Base-by-base conservation (phyloP, 2,329 filamentous ascomycete genomes). In the Colletotrichum caudatum region DNA sequence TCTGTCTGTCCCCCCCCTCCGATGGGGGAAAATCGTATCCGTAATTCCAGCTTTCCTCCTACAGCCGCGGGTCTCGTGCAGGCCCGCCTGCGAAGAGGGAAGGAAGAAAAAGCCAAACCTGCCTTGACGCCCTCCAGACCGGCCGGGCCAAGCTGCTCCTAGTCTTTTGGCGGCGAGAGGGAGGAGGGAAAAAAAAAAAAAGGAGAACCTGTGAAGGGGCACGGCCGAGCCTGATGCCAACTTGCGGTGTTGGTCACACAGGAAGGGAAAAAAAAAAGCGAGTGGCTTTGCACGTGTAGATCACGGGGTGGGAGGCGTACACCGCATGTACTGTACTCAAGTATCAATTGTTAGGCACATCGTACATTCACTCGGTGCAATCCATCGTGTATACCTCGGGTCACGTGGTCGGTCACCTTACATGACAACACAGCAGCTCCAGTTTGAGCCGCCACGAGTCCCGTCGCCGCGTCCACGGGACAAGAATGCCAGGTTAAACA, bases 161-260 rank as follows among this genome's bases (percentile, higher is more conserved):
- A 26, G 5, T 20, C 41, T 20, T 33, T 20, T 46, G 18, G 18
- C 18, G 16, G 16, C 18, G 41, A 20, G 6, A 20, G 1, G 18
- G 41, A 5, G 41, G 9, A 7, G 16, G 9, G 14, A 14, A 53
- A 33, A 33, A 33, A 18, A 14, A 53, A 33, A 33, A 33, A 18
- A 20, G 26, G 26, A 20, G 26, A 35, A 35, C 7, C 18, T 29
- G 26, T 12, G 9, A 33, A 33, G 16, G 37, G 20, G 54, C 54
- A 23, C 16, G 58, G 20, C 39, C 39, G 41, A 48, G 58, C 41
- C 44, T 39, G 44, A 29, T 29, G 35, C 58, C 58, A 48, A 61
- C 58, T 48, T 50, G 41, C 44, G 29, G 11, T 35, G 58, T 61
- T 61, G 58, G 50, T 61, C 41, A 48, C 41, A 46, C 57, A n/a